Conservation (phyloP, 2,329 filamentous ascomycete species). For the Clonostachys sp. region DNA sequence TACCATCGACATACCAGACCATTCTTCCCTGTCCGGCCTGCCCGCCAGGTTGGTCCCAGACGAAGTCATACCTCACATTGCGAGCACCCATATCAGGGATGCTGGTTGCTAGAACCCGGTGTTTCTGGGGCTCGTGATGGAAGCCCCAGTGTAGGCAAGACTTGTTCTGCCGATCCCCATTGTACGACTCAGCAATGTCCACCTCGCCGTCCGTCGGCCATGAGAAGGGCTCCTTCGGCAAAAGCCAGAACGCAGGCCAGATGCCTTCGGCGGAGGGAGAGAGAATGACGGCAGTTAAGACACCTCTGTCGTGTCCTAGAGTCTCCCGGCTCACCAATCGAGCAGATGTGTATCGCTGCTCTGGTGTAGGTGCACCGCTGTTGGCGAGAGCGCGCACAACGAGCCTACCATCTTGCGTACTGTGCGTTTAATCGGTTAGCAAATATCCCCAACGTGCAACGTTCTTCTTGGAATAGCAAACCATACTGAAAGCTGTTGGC, state of each 20-base stretch:
- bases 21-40: constrained; percentile 37
- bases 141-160: constrained; percentile 57
- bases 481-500: constrained; percentile 47
- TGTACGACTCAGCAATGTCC: constrained; percentile 59
- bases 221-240: constrained; percentile 50
- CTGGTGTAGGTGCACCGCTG: constrained; percentile 19
- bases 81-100: constrained; percentile 41
- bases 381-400: constrained; percentile 46
- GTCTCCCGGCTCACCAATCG: constrained; percentile 48
- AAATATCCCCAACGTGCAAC: neutral
- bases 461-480: neutral
- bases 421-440: constrained; percentile 2
- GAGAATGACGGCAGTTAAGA: constrained; percentile 42
- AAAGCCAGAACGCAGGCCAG: constrained; percentile 59
- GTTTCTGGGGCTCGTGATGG: constrained; percentile 50
- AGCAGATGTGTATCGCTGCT: constrained; percentile 47
- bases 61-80: constrained; percentile 49
- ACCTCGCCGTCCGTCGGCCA: constrained; percentile 58
- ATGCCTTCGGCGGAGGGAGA: constrained; percentile 51
- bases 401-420: constrained; percentile 42
- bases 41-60: constrained; percentile 44
- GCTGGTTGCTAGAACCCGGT: constrained; percentile 46
- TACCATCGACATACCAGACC: constrained; percentile 56
- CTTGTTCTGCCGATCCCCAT: constrained; percentile 49
- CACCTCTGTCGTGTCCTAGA: constrained; percentile 44